Percentiles rank a stretch among this genome's conserved stretches.
phyloP scores from a whole-genome alignment of 306 rosid species.

The Oemleria cerasiformis region DNA sequence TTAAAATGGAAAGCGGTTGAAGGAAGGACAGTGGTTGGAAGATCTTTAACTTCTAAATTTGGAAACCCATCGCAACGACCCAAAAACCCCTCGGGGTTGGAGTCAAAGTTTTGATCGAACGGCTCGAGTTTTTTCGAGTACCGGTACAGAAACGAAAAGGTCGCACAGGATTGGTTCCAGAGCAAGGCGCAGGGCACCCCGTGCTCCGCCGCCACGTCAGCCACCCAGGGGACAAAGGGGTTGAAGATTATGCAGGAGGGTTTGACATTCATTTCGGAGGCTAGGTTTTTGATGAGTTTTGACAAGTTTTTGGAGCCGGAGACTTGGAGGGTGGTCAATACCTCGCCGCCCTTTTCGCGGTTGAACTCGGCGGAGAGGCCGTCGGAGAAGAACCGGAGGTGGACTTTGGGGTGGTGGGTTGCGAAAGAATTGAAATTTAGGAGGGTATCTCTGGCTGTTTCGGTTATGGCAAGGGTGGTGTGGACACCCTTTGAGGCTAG shows the following conservation, averaged over 20 bases:
- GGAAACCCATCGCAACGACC: conserved; percentile 47
- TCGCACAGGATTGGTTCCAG: conserved; percentile 55
- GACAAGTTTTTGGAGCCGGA: conserved; percentile 35
- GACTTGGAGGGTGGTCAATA: conserved; percentile 10
- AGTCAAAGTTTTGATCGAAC: conserved; percentile 26
- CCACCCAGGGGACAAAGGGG: conserved; percentile 49
- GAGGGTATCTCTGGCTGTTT: conserved; percentile 29
- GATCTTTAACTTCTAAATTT: conserved; percentile 32
- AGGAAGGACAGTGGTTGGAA: conserved; percentile 51
- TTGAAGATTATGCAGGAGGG: conserved; percentile 40
- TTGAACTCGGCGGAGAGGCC: conserved; percentile 43
- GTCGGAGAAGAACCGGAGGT: conserved; percentile 48
- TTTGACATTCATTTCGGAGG: background rate
- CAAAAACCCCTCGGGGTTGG: conserved; percentile 19
- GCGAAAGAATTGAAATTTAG: conserved; percentile 7
- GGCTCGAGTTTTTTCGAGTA: conserved; percentile 18
- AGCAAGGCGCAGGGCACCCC: conserved; percentile 51
- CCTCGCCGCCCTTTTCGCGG: conserved; percentile 15
- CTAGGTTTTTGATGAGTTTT: conserved; percentile 28
- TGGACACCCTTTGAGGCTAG: conserved; percentile 41
- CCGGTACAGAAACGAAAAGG: conserved; percentile 44
- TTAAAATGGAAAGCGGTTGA: conserved; percentile 17
- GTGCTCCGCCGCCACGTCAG: conserved; percentile 25
- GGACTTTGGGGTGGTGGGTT: conserved; percentile 3
- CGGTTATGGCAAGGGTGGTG: conserved; percentile 46